Evolutionary conservation across 1,284 basidiomycete species (phyloP).

Genomic region (Cutaneotrichosporon curvatum): DNA sequence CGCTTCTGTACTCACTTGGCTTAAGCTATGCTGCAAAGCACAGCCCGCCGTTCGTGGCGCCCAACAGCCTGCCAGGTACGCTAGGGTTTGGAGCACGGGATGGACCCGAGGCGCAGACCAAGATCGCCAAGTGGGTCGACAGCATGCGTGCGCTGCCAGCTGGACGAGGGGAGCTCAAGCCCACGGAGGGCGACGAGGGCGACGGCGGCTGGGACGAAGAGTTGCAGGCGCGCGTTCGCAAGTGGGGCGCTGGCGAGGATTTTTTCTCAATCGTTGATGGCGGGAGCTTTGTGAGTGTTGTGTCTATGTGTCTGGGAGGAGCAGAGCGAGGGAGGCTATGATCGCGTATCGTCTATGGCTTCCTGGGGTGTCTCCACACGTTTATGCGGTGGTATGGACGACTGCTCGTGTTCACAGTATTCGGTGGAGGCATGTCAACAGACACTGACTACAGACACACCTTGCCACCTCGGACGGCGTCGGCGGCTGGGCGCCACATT

Average conservation of each 20-base stretch:
- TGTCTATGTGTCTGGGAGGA: neutral
- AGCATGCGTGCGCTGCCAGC: slow-evolving; percentile 29
- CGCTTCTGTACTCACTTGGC: slow-evolving; percentile 38
- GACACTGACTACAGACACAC: slow-evolving; percentile 29
- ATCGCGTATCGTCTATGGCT: too few species aligned
- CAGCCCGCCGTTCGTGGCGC: slow-evolving; percentile 40
- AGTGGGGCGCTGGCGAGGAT: slow-evolving; percentile 43
- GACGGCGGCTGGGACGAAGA: slow-evolving; percentile 27
- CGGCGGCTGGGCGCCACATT: slow-evolving; percentile 52
- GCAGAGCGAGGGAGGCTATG: too few species aligned
- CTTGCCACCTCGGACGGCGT: slow-evolving; percentile 52
- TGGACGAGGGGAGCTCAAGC: slow-evolving; percentile 35
- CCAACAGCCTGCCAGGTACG: slow-evolving; percentile 5
- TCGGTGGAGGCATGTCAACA: too few species aligned
- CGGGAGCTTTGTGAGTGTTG: slow-evolving; percentile 26
- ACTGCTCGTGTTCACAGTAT: too few species aligned
- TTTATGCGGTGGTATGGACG: too few species aligned
- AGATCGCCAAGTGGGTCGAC: slow-evolving; percentile 35
- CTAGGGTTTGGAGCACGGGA: slow-evolving; percentile 10
- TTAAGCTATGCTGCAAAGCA: slow-evolving; percentile 43
- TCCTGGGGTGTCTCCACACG: too few species aligned
- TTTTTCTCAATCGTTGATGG: slow-evolving; percentile 32
- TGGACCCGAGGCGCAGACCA: slow-evolving; percentile 9
- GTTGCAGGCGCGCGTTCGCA: slow-evolving; percentile 18
- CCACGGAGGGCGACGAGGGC: slow-evolving; percentile 3